These are phyloP conservation scores for Aureobasidium zeae DNA, from an alignment of 2,329 filamentous ascomycete genomes.

Conservation along the genomic window DNA sequence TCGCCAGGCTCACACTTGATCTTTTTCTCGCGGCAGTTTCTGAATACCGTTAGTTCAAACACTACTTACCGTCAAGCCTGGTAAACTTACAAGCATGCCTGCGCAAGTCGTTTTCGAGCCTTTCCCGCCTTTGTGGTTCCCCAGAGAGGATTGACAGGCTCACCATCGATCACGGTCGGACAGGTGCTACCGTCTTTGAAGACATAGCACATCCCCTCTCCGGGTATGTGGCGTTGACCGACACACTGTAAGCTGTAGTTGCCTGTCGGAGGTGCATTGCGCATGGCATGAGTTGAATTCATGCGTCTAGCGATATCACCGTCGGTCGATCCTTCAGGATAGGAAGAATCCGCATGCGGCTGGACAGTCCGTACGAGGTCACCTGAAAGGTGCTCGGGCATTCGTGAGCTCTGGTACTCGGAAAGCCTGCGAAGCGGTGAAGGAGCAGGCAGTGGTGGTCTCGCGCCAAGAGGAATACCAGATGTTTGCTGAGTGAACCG, in stretches of 20 bases:
- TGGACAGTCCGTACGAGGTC: too few species aligned
- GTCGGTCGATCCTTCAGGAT: neutral
- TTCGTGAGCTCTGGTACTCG: neutral
- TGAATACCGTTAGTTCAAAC: conserved; percentile 1
- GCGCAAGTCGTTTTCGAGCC: conserved; percentile 79
- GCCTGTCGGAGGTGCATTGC: neutral
- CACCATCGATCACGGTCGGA: conserved; percentile 18
- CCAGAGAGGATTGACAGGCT: conserved; percentile 65
- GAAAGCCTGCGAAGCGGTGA: neutral
- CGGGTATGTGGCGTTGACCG: conserved; percentile 16
- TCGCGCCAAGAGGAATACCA: neutral
- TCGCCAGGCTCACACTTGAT: conserved; percentile 91
- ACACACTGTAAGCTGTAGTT: conserved; percentile 14
- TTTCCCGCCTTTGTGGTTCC: conserved; percentile 91
- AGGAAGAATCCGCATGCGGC: neutral
- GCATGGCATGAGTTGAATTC: neutral
- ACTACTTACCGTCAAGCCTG: neutral
- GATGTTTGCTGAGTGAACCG: neutral
- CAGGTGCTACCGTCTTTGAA: conserved; percentile 18
- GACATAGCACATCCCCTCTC: conserved; percentile 18
- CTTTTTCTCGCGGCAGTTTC: conserved; percentile 87
- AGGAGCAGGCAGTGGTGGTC: neutral
- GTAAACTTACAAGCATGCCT: conserved; percentile 60
- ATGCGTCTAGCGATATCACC: conserved; percentile 2
- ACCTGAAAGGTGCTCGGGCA: neutral